These are phyloP conservation scores for Myxozyma kluyveri DNA, from an alignment of 805 yeast species.

Conservation along the genomic window DNA sequence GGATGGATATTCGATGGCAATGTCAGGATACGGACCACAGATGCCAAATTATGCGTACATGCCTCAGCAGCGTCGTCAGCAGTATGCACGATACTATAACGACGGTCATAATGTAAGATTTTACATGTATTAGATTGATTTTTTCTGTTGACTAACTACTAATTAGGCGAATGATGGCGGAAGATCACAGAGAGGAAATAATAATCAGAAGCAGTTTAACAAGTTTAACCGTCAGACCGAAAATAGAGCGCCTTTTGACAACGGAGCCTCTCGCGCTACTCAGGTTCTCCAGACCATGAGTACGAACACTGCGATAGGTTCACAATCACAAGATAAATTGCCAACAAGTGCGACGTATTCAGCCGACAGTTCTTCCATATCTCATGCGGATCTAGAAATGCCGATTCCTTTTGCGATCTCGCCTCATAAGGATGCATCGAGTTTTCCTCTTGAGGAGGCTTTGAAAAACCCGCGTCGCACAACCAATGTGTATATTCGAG, in stretches of 20 bases:
- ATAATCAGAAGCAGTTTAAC: too few relatives aligned
- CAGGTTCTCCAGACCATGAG: not conserved
- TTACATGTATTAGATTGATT: too few relatives aligned
- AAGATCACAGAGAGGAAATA: too few relatives aligned
- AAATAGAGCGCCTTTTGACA: not conserved
- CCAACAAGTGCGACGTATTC: too few relatives aligned
- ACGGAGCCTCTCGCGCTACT: not conserved
- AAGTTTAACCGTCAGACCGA: not conserved
- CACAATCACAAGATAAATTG: too few relatives aligned
- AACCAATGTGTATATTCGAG: slow-evolving; percentile 59
- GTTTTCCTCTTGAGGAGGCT: slow-evolving; percentile 25
- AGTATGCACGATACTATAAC: not conserved
- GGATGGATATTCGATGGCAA: too few relatives aligned
- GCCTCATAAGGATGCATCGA: slow-evolving; percentile 7
- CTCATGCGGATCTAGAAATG: slow-evolving; percentile 6
- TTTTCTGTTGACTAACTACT: too few relatives aligned
- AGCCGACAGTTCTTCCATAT: too few relatives aligned
- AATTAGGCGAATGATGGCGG: too few relatives aligned
- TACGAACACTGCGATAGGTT: not conserved
- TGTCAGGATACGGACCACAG: not conserved
- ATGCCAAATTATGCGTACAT: not conserved
- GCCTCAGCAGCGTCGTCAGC: not conserved
- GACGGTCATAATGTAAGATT: too few relatives aligned
- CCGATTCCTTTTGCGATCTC: slow-evolving; percentile 26
- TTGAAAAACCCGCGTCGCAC: slow-evolving; percentile 38